A percentile compares a stretch with the other conserved stretches of the same genome.
phyloP scores from a whole-genome alignment of 176 grass and related monocot genomes.

The Oryza officinalis region DNA sequence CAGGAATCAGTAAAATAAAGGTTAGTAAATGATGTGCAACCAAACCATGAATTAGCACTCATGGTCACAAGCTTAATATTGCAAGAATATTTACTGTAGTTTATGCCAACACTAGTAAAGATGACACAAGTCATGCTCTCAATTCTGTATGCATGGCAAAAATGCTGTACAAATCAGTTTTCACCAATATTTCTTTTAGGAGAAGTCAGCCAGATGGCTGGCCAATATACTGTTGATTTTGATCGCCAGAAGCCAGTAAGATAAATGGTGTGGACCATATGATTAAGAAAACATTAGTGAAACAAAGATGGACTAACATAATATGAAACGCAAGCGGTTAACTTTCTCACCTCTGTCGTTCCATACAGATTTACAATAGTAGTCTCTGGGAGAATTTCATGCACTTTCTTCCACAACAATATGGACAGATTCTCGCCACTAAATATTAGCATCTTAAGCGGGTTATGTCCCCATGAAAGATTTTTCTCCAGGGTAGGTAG shows the following conservation, averaged over 20 bases:
- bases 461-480: constrained; percentile 44
- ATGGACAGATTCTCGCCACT: constrained; percentile 75
- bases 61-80: neutral
- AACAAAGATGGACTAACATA: neutral
- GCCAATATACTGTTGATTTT: neutral
- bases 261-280: neutral
- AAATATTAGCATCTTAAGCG: constrained; percentile 75
- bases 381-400: constrained; percentile 59
- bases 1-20: neutral
- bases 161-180: neutral
- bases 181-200: constrained; percentile 1
- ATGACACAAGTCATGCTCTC: neutral
- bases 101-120: neutral
- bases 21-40: neutral
- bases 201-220: neutral
- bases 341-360: constrained; percentile 77
- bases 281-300: neutral
- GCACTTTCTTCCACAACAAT: constrained; percentile 62
- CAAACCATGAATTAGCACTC: constrained; percentile 1
- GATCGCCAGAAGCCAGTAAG: neutral
- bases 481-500: constrained; percentile 49
- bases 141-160: neutral
- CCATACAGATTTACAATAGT: constrained; percentile 83
- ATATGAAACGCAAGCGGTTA: constrained; percentile 16
- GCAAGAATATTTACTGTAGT: neutral